Percentiles rank a stretch among this genome's conserved stretches.
Conservation (phyloP, 176 grass and related monocot species). For the Stipa capillata region DNA sequence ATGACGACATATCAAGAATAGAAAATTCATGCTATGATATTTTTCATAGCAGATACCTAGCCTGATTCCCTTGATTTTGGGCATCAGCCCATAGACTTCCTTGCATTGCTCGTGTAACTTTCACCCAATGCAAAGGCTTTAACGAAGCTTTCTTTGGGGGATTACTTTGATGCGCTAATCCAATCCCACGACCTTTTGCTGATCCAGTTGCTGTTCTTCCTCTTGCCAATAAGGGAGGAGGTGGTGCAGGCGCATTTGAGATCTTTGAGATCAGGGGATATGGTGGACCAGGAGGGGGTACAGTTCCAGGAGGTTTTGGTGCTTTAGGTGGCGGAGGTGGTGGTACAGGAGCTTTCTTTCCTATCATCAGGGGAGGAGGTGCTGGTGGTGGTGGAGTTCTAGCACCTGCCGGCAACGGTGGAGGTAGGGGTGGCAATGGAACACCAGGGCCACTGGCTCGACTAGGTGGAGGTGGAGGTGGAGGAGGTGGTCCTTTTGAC, state of each 20-base stretch:
- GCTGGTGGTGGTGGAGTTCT: constrained; percentile 44
- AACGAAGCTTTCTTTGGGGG: constrained; percentile 74
- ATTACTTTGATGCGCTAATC: constrained; percentile 51
- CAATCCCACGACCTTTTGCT: constrained; percentile 58
- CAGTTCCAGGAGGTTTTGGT: constrained; percentile 40
- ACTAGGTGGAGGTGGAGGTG: constrained; percentile 22
- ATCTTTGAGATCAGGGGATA: constrained; percentile 51
- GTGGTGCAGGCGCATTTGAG: constrained; percentile 51
- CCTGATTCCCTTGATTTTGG: constrained; percentile 71
- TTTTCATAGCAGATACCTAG: constrained; percentile 56
- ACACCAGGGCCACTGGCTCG: background rate
- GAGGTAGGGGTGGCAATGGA: constrained; percentile 22
- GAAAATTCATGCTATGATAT: background rate
- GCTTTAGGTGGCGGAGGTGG: constrained; percentile 46
- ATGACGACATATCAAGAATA: background rate
- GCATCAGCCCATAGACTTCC: constrained; percentile 99
- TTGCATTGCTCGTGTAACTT: constrained; percentile 89
- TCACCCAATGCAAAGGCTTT: constrained; percentile 98
- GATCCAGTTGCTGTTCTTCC: constrained; percentile 42
- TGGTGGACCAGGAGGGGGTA: constrained; percentile 27
- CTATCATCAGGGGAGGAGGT: constrained; percentile 32
- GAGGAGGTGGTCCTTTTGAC: constrained; percentile 32
- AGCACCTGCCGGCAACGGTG: constrained; percentile 22
- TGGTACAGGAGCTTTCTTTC: constrained; percentile 49
- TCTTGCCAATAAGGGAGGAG: constrained; percentile 41